Base-by-base conservation (phyloP, 2,329 filamentous ascomycete species). In the Trichoderma lentiforme region DNA sequence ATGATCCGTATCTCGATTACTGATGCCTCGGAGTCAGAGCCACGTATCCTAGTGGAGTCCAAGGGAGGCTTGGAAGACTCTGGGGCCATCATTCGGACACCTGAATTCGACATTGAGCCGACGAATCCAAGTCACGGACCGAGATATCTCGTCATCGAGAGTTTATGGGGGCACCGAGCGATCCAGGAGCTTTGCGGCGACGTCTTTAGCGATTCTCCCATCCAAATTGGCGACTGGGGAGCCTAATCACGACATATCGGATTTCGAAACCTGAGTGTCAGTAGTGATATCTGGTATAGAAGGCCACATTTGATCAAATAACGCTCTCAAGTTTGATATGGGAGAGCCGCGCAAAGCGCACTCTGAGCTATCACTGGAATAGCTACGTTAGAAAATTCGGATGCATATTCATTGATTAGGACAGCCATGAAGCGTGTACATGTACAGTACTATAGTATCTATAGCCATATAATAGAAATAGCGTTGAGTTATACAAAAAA, bases 121-220 rank as follows among this genome's bases (percentile, higher is more conserved):
- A 86, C 84, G n/a, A 81, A 87, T 74, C 83, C 85, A 71, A 82
- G 81, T 34, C 82, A 81, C 11, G 87, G 87, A 24, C 90, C 90
- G 21, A 80, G 94, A 71, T 97, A 92, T 92, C 84, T 98, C 68
- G 91, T 97, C 6, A 84, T 98, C 56, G 94, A 98, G 81, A 87
- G 92, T 74, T 87, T 95, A 77, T 92, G 90, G n/a, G 87, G 86
- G 12, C 84, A 78, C 28, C 76, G 78, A 28, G 76, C 76, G 4
- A 74, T 77, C 3, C 80, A 82, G 28, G 80, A 83, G 71, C 86
- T 93, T 8, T 81, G 84, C 56, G 83, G 88, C 2, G 89, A 86
- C 74, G 76, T 89, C 8, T 80, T 87, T 21, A 87, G 85, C 70
- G 86, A 87, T 71, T 83, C 83, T 9, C 81, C 82, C 0, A 79